Conservation (phyloP, 1,284 basidiomycete species). For the Rhodotorula sp. region DNA sequence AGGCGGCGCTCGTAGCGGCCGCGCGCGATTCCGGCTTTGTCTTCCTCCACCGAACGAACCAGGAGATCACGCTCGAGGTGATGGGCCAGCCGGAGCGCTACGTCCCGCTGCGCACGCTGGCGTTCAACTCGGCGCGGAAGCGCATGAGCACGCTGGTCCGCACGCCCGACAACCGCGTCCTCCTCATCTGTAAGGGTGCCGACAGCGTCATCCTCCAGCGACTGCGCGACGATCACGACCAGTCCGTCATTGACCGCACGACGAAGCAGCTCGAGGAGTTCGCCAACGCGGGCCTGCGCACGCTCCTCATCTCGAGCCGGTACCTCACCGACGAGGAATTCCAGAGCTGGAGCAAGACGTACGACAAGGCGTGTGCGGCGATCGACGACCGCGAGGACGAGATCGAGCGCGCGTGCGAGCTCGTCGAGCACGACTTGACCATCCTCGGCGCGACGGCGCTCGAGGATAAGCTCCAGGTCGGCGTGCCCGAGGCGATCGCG, state of each 20-base stretch:
- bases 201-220: conserved; percentile 92
- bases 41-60: conserved; percentile 76
- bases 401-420: conserved; percentile 81
- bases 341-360: conserved; percentile 72
- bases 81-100: conserved; percentile 85
- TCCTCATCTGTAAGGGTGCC: conserved; percentile 94
- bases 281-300: conserved; percentile 88
- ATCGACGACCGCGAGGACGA: conserved; percentile 81
- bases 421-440: conserved; percentile 76
- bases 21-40: conserved; percentile 92
- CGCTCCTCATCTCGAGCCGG: conserved; percentile 84
- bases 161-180: conserved; percentile 73
- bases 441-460: conserved; percentile 93
- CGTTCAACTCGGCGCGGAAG: conserved; percentile 92
- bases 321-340: conserved; percentile 82
- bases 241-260: conserved; percentile 72
- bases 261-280: conserved; percentile 86
- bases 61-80: conserved; percentile 82
- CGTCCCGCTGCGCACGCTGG: conserved; percentile 75
- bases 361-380: conserved; percentile 76
- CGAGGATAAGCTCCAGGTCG: conserved; percentile 95
- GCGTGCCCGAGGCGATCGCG: conserved; percentile 94
- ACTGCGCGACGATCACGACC: conserved; percentile 69
- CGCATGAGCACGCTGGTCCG: conserved; percentile 90
- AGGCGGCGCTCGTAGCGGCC: conserved; percentile 87